These are phyloP conservation scores for Saururus chinensis DNA, from an alignment of 164 flowering plant species.

Conservation along the genomic window DNA sequence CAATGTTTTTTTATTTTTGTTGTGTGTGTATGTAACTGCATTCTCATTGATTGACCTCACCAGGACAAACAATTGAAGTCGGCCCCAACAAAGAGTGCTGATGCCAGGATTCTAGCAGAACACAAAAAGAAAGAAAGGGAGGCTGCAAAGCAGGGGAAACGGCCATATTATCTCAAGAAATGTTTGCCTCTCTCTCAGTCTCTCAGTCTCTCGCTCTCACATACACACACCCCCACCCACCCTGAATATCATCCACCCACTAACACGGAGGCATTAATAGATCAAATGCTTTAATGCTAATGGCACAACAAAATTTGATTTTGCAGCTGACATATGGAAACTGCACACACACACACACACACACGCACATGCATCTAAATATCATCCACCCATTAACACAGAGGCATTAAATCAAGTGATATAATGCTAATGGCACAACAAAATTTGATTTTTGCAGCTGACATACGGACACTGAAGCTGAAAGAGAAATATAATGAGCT, in stretches of 20 bases:
- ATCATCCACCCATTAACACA: neutral
- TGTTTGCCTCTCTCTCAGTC: slow-evolving; percentile 33
- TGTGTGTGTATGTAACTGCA: neutral
- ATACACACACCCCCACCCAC: neutral
- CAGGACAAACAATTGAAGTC: slow-evolving; percentile 69
- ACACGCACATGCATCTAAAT: no score
- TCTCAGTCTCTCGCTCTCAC: neutral
- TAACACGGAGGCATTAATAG: neutral
- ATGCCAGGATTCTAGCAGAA: slow-evolving; percentile 48
- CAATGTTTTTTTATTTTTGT: no score
- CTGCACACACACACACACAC: slow-evolving; percentile 6
- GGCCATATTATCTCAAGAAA: slow-evolving; percentile 75
- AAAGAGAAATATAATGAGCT: slow-evolving; percentile 55
- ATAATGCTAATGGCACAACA: slow-evolving; percentile 2
- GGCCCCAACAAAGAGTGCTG: slow-evolving; percentile 36
- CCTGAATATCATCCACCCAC: neutral
- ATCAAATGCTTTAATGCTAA: neutral
- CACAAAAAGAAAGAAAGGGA: slow-evolving; percentile 93
- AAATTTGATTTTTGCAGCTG: slow-evolving; percentile 45
- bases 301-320: slow-evolving; percentile 5
- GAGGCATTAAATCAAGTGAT: neutral
- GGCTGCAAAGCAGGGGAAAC: slow-evolving; percentile 80
- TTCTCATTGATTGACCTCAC: neutral
- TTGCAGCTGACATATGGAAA: slow-evolving; percentile 74
- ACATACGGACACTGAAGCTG: slow-evolving; percentile 51